Evolutionary conservation across 1,284 basidiomycete genomes (phyloP).

Genomic region (Inonotus obliquus): DNA sequence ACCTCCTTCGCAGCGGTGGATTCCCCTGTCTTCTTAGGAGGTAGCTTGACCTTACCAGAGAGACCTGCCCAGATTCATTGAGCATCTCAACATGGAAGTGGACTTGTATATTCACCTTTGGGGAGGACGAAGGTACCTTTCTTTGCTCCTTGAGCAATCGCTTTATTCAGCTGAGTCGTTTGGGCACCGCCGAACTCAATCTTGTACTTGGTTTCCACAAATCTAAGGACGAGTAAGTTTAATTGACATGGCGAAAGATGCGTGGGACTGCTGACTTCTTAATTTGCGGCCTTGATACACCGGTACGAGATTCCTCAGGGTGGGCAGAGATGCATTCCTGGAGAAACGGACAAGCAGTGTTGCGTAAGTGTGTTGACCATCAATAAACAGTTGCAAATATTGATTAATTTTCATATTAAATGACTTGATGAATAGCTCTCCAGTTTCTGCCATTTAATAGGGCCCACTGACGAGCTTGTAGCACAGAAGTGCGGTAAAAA

Average conservation of each 20-base stretch:
- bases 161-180: conserved; percentile 63
- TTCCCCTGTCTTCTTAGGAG: conserved; percentile 41
- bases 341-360: neutral
- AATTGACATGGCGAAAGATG: conserved; percentile 18
- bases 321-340: conserved; percentile 64
- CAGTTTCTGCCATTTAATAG: neutral
- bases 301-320: conserved; percentile 60
- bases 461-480: neutral
- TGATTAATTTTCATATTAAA: neutral
- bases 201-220: conserved; percentile 59
- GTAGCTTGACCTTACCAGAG: conserved; percentile 47
- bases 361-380: neutral
- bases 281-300: conserved; percentile 71
- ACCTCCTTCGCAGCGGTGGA: conserved; percentile 33
- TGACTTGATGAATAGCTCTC: no score
- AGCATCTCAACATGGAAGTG: neutral
- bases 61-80: conserved; percentile 22
- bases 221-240: conserved; percentile 36
- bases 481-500: neutral
- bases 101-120: conserved; percentile 43
- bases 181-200: conserved; percentile 56
- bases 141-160: conserved; percentile 64
- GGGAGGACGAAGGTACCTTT: conserved; percentile 64
- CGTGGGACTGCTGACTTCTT: conserved; percentile 56
- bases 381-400: neutral